A percentile compares a stretch with the other conserved stretches of the same genome.
Evolutionary conservation across 2,329 filamentous ascomycete species (phyloP).

Genomic region (Tolypocladium capitatum): DNA sequence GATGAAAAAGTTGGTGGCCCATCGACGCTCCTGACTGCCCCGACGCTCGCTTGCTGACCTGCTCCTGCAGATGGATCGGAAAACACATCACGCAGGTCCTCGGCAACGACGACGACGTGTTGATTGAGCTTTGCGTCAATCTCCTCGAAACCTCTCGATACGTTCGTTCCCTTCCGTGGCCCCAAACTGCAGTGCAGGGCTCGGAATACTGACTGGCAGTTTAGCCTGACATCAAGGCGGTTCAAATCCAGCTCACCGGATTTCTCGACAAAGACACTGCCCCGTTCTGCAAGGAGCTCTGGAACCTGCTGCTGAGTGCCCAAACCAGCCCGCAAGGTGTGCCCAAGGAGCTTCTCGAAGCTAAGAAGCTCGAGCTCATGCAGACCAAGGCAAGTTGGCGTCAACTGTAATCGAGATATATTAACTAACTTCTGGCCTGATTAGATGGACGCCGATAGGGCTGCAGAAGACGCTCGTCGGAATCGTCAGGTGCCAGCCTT

Average conservation of each 20-base stretch:
- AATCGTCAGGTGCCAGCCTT: slow-evolving; percentile 55
- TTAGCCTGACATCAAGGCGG: slow-evolving; percentile 86
- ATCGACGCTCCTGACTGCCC: background rate
- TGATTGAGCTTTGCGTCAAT: slow-evolving; percentile 70
- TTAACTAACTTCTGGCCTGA: slow-evolving; percentile 1
- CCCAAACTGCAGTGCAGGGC: background rate
- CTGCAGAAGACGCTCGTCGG: slow-evolving; percentile 59
- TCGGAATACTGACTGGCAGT: slow-evolving; percentile 9
- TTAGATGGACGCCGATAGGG: slow-evolving; percentile 70
- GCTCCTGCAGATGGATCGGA: slow-evolving; percentile 71
- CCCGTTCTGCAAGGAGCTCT: slow-evolving; percentile 83
- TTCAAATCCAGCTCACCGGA: slow-evolving; percentile 88
- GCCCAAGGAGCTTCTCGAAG: slow-evolving; percentile 85
- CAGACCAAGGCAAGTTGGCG: slow-evolving; percentile 66
- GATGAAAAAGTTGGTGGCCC: slow-evolving; percentile 71
- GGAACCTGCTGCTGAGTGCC: slow-evolving; percentile 82
- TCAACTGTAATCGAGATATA: background rate
- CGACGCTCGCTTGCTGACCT: slow-evolving; percentile 7
- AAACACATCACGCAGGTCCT: slow-evolving; percentile 76
- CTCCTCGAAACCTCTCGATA: slow-evolving; percentile 60
- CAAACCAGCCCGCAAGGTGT: slow-evolving; percentile 82
- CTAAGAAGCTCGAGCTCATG: slow-evolving; percentile 88
- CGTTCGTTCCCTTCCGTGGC: slow-evolving; percentile 30
- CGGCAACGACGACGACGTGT: slow-evolving; percentile 88
- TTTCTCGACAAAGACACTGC: slow-evolving; percentile 90